Evolutionary conservation across 129 eudicot species (phyloP).

Genomic region (Pittosporum tobira): DNA sequence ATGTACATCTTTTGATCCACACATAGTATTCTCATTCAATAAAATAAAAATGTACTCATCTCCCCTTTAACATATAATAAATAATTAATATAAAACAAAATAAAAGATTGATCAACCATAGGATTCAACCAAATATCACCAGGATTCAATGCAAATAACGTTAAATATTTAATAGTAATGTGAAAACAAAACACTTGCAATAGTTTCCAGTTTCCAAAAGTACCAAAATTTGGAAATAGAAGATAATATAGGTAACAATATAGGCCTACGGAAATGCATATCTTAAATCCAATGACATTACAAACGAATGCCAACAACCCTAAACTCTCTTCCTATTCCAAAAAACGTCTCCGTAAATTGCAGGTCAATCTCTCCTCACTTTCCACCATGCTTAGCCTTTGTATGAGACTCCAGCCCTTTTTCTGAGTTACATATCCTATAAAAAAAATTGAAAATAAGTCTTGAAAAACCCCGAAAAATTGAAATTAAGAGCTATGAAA

Average conservation of each 20-base stretch:
- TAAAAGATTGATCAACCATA: too few relatives aligned
- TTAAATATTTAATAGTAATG: too few relatives aligned
- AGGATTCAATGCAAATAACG: too few relatives aligned
- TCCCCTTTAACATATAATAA: too few relatives aligned
- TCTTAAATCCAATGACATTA: background rate
- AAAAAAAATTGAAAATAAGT: background rate
- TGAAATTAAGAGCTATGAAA: background rate
- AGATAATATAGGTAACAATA: background rate
- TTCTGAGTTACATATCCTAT: slow-evolving; percentile 21
- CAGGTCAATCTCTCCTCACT: background rate
- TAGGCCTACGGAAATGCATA: background rate
- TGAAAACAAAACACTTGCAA: too few relatives aligned
- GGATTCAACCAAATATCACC: too few relatives aligned
- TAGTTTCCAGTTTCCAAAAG: background rate
- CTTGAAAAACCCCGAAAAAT: background rate
- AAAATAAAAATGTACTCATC: too few relatives aligned
- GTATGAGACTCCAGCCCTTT: slow-evolving; percentile 21
- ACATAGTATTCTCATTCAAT: too few relatives aligned
- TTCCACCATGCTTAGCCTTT: slow-evolving; percentile 26
- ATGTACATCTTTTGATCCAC: too few relatives aligned
- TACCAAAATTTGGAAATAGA: background rate
- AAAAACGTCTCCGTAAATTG: background rate
- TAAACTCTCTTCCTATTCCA: background rate
- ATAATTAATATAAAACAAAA: too few relatives aligned
- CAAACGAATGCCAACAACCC: background rate